Conservation (phyloP, 1,139 yeast species). For the Diutina mesorugosa region DNA sequence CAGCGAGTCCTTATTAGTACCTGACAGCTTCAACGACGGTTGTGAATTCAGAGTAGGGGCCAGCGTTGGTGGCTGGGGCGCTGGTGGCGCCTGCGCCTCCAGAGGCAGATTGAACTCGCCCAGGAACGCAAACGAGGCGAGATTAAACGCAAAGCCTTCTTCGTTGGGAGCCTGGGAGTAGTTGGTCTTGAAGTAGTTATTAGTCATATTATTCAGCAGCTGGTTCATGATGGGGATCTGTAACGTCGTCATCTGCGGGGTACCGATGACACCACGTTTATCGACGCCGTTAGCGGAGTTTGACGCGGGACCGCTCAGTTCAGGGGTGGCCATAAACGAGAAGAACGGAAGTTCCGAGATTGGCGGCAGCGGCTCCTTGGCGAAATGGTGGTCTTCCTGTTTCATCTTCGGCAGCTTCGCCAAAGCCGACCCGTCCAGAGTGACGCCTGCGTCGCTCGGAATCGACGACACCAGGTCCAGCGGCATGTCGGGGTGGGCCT, state of each 20-base stretch:
- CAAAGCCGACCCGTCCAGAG: background rate
- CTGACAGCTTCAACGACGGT: background rate
- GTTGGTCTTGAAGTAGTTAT: constrained; percentile 19
- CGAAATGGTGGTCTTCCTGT: background rate
- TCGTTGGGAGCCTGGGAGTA: constrained; percentile 9
- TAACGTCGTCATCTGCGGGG: constrained; percentile 4
- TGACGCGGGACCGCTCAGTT: background rate
- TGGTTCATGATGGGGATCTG: constrained; percentile 22
- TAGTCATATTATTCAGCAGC: constrained; percentile 21
- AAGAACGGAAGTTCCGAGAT: background rate
- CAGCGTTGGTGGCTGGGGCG: background rate
- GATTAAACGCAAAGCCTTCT: constrained; percentile 22
- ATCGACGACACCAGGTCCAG: background rate
- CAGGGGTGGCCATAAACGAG: background rate
- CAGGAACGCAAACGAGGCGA: constrained; percentile 20
- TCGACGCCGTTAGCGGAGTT: background rate
- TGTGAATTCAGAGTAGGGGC: background rate
- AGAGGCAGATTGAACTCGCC: background rate
- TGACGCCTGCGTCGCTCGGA: background rate
- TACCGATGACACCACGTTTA: background rate
- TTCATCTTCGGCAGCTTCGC: background rate
- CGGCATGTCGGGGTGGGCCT: background rate
- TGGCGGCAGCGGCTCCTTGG: background rate
- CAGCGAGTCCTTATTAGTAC: background rate
- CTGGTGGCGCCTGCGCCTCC: background rate